A percentile compares a stretch with the other conserved stretches of the same genome.
Evolutionary conservation across 1,284 basidiomycete species (phyloP).

Genomic region (Mycena citricolor): DNA sequence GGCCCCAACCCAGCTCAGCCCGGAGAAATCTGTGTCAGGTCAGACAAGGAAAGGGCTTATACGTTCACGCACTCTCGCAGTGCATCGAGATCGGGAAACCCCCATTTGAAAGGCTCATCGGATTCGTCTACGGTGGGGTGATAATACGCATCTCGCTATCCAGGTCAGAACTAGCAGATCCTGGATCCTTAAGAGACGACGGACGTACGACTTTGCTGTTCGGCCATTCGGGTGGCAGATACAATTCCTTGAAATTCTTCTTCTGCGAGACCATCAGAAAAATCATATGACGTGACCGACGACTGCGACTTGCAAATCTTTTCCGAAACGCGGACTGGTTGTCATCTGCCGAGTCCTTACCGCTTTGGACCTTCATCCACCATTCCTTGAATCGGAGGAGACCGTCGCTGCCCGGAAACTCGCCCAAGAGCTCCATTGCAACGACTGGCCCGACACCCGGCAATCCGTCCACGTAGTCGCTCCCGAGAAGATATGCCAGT

Average conservation of each 20-base stretch:
- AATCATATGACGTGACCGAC: background rate
- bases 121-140: constrained; percentile 89
- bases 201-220: constrained; percentile 83
- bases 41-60: background rate
- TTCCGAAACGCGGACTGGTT: constrained; percentile 75
- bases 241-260: constrained; percentile 85
- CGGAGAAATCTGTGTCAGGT: constrained; percentile 67
- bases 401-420: constrained; percentile 86
- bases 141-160: constrained; percentile 88
- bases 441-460: constrained; percentile 93
- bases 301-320: constrained; percentile 69
- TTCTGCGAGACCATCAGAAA: constrained; percentile 53
- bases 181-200: constrained; percentile 1
- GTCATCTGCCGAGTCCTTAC: constrained; percentile 76
- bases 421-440: constrained; percentile 91
- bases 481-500: constrained; percentile 92
- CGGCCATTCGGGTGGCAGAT: constrained; percentile 84
- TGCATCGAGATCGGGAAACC: constrained; percentile 90
- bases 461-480: constrained; percentile 98
- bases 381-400: constrained; percentile 88
- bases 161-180: constrained; percentile 13
- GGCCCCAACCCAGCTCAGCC: constrained; percentile 85
- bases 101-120: constrained; percentile 97
- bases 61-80: constrained; percentile 68
- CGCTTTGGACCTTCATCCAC: constrained; percentile 95